Percentiles rank a stretch among this genome's conserved stretches.
phyloP scores from a whole-genome alignment of 1,139 yeast species.

The Saccharomyces uvarum region DNA sequence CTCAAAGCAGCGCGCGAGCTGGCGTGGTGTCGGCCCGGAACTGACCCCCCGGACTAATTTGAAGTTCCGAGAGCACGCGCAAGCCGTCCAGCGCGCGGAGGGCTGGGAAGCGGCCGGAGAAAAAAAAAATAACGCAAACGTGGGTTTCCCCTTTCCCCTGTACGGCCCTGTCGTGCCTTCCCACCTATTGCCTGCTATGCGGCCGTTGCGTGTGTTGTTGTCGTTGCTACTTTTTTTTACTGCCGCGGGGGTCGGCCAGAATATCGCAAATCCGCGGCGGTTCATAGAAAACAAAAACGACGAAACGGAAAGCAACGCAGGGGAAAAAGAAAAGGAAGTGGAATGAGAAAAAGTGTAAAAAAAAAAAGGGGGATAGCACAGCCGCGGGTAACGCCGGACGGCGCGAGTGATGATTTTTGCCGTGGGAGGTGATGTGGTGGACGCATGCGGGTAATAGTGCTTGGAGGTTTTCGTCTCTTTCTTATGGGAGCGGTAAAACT shows the following conservation, averaged over 20 bases:
- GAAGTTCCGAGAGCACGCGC: not conserved
- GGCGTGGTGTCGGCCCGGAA: not conserved
- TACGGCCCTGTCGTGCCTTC: not conserved
- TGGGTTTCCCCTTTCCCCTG: not conserved
- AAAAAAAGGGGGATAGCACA: not conserved
- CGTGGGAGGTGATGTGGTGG: not conserved
- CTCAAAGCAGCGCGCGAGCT: not conserved
- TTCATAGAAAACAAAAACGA: not conserved
- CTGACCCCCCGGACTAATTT: not conserved
- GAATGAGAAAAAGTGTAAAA: not conserved
- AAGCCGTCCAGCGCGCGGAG: not conserved
- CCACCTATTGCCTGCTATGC: not conserved
- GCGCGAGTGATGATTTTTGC: not conserved
- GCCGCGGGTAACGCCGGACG: not conserved
- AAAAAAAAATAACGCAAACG: constrained; percentile 1
- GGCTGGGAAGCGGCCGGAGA: not conserved
- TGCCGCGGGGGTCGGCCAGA: not conserved
- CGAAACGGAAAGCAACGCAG: not conserved
- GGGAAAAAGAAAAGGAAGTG: not conserved
- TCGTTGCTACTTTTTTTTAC: not conserved
- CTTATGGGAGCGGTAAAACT: not conserved
- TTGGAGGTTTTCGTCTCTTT: not conserved
- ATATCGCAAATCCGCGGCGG: constrained; percentile 1
- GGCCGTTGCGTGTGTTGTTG: not conserved
- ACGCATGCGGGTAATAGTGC: not conserved